Base-by-base conservation (phyloP, 1,284 basidiomycete genomes). In the Trichosporon ovoides region DNA sequence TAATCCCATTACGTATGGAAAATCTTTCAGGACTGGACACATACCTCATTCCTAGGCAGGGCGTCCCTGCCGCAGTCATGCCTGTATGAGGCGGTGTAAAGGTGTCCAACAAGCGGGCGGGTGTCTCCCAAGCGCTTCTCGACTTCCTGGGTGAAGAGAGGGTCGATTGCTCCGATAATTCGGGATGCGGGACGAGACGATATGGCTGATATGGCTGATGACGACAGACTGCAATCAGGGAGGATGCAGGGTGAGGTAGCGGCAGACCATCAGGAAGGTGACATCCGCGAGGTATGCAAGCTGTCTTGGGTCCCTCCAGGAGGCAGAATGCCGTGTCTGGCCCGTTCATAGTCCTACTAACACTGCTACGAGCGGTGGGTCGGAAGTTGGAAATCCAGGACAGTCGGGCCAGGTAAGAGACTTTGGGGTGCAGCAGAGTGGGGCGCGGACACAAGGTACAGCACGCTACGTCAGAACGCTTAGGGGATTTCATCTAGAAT, bases 201-300 rank as follows among this genome's bases (percentile, higher is more conserved):
- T 48, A 48, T 48, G 43, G 24, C 24, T 48, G 40, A 46, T 48
- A 48, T 48, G 43, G 43, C 24, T 48, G 43, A 48, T 48, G 43
- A 28, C 43, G 43, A 48, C 43, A 48, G 43, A 28, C 43, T 31
- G 24, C 22, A 48, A 48, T 48, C 28, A 48, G 43, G 43, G 43
- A 31, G 43, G n/a, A 22, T 31, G 14, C 6, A 18, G 20, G 20
- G 22, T n/a, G n/a, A n/a, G n/a, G n/a, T n/a, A n/a, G n/a, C 3
- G 20, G 40, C 40, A 16, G n/a, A 10, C 3, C 20, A 13, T 20
- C 24, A 20, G 22, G 22, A 48, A 22, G 43, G 43, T 48, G 43
- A 48, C 43, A 48, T 40, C 38, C 38, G n/a, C 9, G 28, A 4
- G 28, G 28, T 31, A 31, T 31, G 28, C 28, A n/a, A n/a, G n/a